Percentiles rank a stretch among this genome's conserved stretches.
phyloP scores from a whole-genome alignment of 495 filamentous ascomycete species.

The Chaetomium cochliodes region DNA sequence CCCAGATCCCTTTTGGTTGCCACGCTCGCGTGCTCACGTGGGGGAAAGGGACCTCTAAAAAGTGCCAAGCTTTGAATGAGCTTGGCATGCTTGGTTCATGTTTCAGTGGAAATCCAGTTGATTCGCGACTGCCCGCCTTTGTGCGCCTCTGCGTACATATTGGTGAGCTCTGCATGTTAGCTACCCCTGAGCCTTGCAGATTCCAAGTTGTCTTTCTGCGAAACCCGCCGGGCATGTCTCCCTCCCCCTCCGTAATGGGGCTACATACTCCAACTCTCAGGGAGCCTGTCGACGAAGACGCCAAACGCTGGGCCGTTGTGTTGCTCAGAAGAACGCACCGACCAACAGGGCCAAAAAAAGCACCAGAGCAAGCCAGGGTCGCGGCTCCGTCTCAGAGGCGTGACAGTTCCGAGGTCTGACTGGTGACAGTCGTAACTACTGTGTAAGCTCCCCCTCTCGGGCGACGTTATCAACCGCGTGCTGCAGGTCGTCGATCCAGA shows the following conservation, averaged over 20 bases:
- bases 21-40: conserved; percentile 13
- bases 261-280: too few species aligned
- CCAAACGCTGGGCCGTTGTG: neutral
- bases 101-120: neutral
- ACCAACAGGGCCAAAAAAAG: neutral
- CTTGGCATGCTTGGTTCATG: neutral
- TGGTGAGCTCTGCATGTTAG: neutral
- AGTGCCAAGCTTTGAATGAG: neutral
- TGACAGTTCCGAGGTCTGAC: too few species aligned
- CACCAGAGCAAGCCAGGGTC: neutral
- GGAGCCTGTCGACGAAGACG: neutral
- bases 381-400: too few species aligned
- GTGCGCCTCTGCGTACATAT: neutral
- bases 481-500: neutral
- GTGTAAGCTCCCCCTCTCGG: too few species aligned
- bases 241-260: too few species aligned
- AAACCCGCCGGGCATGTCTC: too few species aligned
- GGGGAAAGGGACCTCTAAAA: neutral
- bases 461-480: neutral
- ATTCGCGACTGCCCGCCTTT: neutral
- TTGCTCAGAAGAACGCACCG: neutral
- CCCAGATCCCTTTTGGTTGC: neutral
- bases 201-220: too few species aligned
- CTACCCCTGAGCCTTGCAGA: neutral
- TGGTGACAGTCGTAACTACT: neutral